Percentiles rank a stretch among this genome's conserved stretches.
Conservation (phyloP, 768 basidiomycete species). For the Strobilomyces echinocephalus region DNA sequence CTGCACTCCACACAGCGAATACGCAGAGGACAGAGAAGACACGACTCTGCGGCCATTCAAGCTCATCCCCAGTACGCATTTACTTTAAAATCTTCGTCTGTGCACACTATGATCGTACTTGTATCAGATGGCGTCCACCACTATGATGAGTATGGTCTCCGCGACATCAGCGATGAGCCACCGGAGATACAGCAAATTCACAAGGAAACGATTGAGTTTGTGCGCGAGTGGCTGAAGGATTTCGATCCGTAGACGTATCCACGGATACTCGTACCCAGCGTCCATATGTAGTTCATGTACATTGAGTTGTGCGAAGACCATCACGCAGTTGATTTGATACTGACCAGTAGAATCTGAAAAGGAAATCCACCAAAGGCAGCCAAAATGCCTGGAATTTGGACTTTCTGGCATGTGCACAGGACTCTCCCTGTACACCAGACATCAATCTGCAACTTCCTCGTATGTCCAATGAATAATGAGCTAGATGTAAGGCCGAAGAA, state of each 20-base stretch:
- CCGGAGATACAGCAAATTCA: conserved; percentile 77
- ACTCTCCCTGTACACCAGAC: too few species aligned
- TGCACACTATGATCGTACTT: neutral
- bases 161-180: conserved; percentile 60
- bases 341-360: neutral
- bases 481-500: too few species aligned
- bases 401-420: too few species aligned
- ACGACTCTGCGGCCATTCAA: conserved; percentile 78
- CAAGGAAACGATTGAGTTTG: conserved; percentile 72
- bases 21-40: conserved; percentile 64
- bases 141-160: conserved; percentile 69
- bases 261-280: neutral
- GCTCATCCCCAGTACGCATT: conserved; percentile 68
- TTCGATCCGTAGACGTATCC: conserved; percentile 26
- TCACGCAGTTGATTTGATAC: neutral
- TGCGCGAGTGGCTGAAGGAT: conserved; percentile 64
- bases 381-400: too few species aligned
- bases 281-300: neutral
- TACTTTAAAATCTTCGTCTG: neutral
- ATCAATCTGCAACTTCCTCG: too few species aligned
- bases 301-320: neutral
- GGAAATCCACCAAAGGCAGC: too few species aligned
- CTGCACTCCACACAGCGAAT: conserved; percentile 73
- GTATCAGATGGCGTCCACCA: conserved; percentile 63
- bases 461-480: too few species aligned